Base-by-base conservation (phyloP, 495 filamentous ascomycete genomes). In the Neurospora pannonica region DNA sequence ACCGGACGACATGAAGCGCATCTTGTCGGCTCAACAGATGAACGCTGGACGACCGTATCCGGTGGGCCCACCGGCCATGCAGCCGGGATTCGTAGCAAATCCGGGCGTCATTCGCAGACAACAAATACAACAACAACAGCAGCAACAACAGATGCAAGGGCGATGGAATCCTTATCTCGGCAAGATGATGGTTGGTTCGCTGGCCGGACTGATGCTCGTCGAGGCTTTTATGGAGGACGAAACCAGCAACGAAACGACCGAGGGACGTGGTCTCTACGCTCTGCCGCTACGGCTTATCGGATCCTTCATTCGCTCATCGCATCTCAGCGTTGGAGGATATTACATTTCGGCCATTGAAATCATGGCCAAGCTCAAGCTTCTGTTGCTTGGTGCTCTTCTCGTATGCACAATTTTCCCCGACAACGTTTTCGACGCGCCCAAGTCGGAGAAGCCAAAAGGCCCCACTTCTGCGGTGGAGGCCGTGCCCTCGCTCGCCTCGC, bases 131-230 rank as follows among this genome's bases (percentile, higher is more conserved):
- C 79, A 83, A 40, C 83, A 84, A 17, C 76, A 83, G 70, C 76
- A 84, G 72, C 78, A 83, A 73, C 37, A 37, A 2, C 54, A 67
- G 24, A 67, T 67, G 17, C 74, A 80, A 34, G 80, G 84, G 39
- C 81, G 86, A 78, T 84, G 82, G 76, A 85, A 80, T 71, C 85
- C 85, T 36, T 88, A 87, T 73, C 85, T 85, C 76, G 90, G 88
- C 72, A 97, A 94, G 79, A 85, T 97, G 76, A 95, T 98, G 92
- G 88, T 98, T 15, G 95, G 95, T 38, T 92, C 93, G 38, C 86
- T 98, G 73, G 95, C 95, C 42, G 94, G 95, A 1, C 83, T 98
- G 40, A 97, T 97, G 94, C 87, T 98, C 48, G 79, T 97, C 75
- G 93, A 97, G 81, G 93, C 93, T 9, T 83, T 95, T 72, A 82